A percentile compares a stretch with the other conserved stretches of the same genome.
Conservation (phyloP, 768 basidiomycete genomes). For the Russula sp. region DNA sequence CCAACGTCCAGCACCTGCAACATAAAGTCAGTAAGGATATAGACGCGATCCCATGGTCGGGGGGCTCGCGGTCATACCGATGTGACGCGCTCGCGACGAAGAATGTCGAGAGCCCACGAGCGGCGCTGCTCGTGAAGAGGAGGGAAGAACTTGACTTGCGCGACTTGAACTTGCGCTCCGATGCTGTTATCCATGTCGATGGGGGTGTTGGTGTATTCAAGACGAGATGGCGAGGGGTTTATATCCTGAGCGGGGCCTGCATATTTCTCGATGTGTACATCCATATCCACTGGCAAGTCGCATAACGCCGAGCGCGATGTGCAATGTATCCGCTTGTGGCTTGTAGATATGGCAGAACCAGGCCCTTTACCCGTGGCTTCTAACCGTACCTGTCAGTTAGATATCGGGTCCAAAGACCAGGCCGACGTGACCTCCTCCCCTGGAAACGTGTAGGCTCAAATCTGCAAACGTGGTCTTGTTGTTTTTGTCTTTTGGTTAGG, state of each 20-base stretch:
- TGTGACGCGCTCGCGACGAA: constrained; percentile 51
- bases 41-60: background rate
- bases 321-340: background rate
- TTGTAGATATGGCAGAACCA: background rate
- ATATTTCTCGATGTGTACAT: background rate
- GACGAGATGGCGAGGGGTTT: background rate
- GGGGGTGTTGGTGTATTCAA: background rate
- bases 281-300: background rate
- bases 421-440: background rate
- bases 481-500: background rate
- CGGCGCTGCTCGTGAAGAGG: constrained; percentile 61
- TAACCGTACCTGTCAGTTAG: background rate
- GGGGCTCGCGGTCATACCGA: constrained; percentile 34
- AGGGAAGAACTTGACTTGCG: constrained; percentile 57
- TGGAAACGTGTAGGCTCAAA: background rate
- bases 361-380: constrained; percentile 1
- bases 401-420: background rate
- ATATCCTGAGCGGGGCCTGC: background rate
- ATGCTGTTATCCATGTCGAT: constrained; percentile 2
- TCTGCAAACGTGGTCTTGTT: background rate
- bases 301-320: too few relatives aligned
- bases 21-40: background rate
- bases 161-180: background rate
- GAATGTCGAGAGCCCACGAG: constrained; percentile 61
- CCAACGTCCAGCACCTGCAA: constrained; percentile 73